These are phyloP conservation scores for Micractinium sp. DNA, from an alignment of 139 green algal species.

Conservation along the genomic window DNA sequence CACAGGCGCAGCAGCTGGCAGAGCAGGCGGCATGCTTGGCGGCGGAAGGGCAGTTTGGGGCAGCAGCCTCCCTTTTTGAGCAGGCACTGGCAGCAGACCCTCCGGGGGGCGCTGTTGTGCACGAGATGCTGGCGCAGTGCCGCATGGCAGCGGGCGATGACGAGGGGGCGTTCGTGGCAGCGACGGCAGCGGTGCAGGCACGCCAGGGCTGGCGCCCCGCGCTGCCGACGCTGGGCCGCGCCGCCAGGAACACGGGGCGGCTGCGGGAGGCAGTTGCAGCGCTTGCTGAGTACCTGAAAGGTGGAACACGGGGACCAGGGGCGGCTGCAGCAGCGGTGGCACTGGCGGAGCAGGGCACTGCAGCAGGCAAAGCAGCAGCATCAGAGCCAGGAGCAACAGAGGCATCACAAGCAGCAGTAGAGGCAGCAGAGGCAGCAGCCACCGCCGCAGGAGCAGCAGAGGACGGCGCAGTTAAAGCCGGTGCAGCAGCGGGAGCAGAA, in stretches of 20 bases:
- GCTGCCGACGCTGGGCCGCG: conserved; percentile 29
- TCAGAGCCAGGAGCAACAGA: background rate
- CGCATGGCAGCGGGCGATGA: conserved; percentile 20
- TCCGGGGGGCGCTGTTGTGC: background rate
- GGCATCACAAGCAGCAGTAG: background rate
- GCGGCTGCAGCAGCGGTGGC: background rate
- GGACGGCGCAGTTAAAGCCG: background rate
- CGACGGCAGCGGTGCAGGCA: background rate
- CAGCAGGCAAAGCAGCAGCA: background rate
- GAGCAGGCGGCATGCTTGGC: conserved; percentile 6
- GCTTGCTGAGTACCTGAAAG: background rate
- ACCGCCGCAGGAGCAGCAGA: background rate
- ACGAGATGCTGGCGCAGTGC: conserved; percentile 36
- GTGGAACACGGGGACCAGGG: background rate
- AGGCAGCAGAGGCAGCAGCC: background rate
- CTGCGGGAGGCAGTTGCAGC: conserved; percentile 26
- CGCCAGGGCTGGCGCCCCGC: background rate
- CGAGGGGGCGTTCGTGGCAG: background rate
- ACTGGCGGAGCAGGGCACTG: too few species aligned
- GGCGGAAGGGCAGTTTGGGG: background rate
- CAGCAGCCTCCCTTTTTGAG: background rate
- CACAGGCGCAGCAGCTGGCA: background rate
- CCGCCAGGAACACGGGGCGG: conserved; percentile 21
- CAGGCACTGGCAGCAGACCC: background rate
- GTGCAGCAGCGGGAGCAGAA: background rate